Base-by-base conservation (phyloP, 208 protist genomes). In the Leptomonas pyrrhocoris region DNA sequence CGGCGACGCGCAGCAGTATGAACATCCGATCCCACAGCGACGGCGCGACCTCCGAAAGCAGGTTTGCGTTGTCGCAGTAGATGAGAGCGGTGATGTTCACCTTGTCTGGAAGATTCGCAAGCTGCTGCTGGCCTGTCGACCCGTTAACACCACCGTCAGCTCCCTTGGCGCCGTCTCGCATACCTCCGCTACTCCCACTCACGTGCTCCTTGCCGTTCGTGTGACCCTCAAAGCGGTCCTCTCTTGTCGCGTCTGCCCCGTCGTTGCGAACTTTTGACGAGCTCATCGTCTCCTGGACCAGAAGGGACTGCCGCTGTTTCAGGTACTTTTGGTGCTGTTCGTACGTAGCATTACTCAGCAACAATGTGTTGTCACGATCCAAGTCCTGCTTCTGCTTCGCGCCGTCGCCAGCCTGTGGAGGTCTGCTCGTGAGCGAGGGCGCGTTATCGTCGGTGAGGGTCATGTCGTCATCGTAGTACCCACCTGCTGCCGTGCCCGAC, bases 11-110 rank as follows among this genome's bases (percentile, higher is more conserved):
- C 19, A 89, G 45, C 28, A 94, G 49, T 58, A 87, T 71, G 63
- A 90, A 90, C 51, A 87, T 88, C 38, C 71, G 68, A 12, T 62
- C 73, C 89, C 89, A 94, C 30, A 94, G 68, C 19, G 68, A 61
- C 23, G 42, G 31, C 30, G 80, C 73, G 1, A 94, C 40, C 54
- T 55, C 51, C 3, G 80, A 54, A 15, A 79, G 68, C 19, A 84
- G 15, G 30, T 40, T n/a, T 28, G 51, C 36, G 42, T 78, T 59
- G 27, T 34, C 55, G 62, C 78, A 85, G 65, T 85, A 94, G 4
- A 94, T 46, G 23, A 94, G 77, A 2, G 82, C 84, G 0, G 80
- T 92, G 36, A 94, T 67, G 62, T 75, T 83, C 66, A 84, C 64
- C 18, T 73, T 80, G 16, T 84, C 72, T 16, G 69, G 62, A 54